A percentile compares a stretch with the other conserved stretches of the same genome.
phyloP scores from a whole-genome alignment of 1,139 yeast species.

The Suhomyces bokatorum region DNA sequence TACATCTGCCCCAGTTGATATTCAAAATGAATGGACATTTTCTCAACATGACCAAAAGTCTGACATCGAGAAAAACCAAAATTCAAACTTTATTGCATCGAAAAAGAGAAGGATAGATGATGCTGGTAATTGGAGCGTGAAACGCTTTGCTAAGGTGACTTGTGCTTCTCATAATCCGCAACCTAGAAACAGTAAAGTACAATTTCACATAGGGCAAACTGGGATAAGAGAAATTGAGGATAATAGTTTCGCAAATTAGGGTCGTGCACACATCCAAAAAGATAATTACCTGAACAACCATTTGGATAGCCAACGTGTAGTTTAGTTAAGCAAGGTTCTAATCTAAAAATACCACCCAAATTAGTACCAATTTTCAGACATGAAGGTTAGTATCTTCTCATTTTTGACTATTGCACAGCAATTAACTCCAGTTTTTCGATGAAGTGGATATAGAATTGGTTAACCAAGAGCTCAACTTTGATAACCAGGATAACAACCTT shows the following conservation, averaged over 20 bases:
- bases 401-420: background rate
- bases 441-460: conserved; percentile 87
- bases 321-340: background rate
- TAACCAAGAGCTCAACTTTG: conserved; percentile 83
- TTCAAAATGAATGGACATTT: conserved; percentile 18
- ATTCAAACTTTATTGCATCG: background rate
- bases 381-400: conserved; percentile 20
- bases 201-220: background rate
- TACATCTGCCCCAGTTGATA: conserved; percentile 8
- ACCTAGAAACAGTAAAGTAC: background rate
- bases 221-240: background rate
- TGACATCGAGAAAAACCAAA: background rate
- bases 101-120: conserved; percentile 2
- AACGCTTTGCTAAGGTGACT: conserved; percentile 31
- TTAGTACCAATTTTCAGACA: background rate
- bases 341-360: background rate
- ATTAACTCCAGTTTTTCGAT: conserved; percentile 70
- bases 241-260: background rate
- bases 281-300: conserved; percentile 21
- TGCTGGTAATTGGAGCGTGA: conserved; percentile 29
- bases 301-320: conserved; percentile 4
- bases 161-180: conserved; percentile 16
- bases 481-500: conserved; percentile 81
- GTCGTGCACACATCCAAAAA: conserved; percentile 5
- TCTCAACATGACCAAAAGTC: conserved; percentile 18